phyloP scores from a whole-genome alignment of 257 asterid genomes.

The Eustoma russellianum region DNA sequence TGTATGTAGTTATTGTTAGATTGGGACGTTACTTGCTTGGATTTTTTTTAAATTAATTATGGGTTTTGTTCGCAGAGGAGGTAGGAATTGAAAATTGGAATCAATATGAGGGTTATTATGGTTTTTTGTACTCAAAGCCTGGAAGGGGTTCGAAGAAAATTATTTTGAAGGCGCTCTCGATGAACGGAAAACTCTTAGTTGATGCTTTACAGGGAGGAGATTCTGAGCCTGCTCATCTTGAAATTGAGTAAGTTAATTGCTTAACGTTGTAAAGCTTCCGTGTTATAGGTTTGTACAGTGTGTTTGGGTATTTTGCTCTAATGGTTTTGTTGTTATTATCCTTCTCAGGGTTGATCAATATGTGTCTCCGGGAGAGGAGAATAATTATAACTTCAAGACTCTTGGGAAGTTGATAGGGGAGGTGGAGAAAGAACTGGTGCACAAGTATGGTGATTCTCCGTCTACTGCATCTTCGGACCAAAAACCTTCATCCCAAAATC shows the following conservation, averaged over 20 bases:
- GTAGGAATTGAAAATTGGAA: constrained; percentile 72
- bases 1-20: neutral
- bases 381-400: constrained; percentile 49
- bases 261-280: neutral
- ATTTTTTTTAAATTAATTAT: neutral
- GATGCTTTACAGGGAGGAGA: constrained; percentile 65
- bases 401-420: constrained; percentile 48
- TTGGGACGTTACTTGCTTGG: neutral
- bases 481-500: constrained; percentile 1
- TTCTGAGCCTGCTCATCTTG: constrained; percentile 47
- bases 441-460: constrained; percentile 29
- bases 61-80: constrained; percentile 39
- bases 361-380: constrained; percentile 29
- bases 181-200: constrained; percentile 56
- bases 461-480: constrained; percentile 20
- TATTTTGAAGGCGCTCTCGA: constrained; percentile 53
- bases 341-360: constrained; percentile 43
- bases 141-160: constrained; percentile 52
- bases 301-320: neutral
- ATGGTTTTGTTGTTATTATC: neutral
- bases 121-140: constrained; percentile 56
- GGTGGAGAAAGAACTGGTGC: constrained; percentile 31
- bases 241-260: constrained; percentile 35
- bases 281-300: too few species aligned
- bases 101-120: constrained; percentile 50